A percentile compares a stretch with the other conserved stretches of the same genome.
These are phyloP conservation scores for Tylopilus subfusipes DNA, from an alignment of 768 basidiomycete species.

Conservation along the genomic window DNA sequence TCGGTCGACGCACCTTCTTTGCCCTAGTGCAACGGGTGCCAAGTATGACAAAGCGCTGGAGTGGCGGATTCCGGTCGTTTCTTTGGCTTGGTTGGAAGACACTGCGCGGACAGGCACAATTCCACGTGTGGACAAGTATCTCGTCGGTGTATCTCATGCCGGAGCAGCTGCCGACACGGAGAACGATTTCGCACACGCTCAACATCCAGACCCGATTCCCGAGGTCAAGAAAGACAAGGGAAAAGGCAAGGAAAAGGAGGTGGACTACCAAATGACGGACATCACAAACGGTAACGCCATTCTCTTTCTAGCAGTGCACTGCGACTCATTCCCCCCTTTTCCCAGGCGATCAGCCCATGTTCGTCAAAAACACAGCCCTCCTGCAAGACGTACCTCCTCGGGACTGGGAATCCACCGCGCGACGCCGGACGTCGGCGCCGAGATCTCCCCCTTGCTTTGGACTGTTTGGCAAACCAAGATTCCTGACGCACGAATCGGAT, in stretches of 20 bases:
- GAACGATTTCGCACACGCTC: slow-evolving; percentile 22
- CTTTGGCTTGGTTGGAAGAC: slow-evolving; percentile 63
- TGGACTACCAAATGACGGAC: slow-evolving; percentile 31
- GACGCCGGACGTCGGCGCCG: not conserved
- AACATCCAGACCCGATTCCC: not conserved
- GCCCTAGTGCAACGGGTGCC: slow-evolving; percentile 61
- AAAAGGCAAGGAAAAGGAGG: slow-evolving; percentile 34
- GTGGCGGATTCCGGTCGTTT: slow-evolving; percentile 76
- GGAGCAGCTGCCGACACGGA: slow-evolving; percentile 39
- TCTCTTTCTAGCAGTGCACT: not conserved
- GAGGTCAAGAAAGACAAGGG: slow-evolving; percentile 18
- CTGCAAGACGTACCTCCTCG: slow-evolving; percentile 16
- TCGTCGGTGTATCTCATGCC: slow-evolving; percentile 29
- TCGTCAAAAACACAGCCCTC: slow-evolving; percentile 20
- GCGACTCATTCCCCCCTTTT: not conserved
- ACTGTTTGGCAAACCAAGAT: slow-evolving; percentile 36
- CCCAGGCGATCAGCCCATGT: slow-evolving; percentile 17
- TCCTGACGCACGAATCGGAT: slow-evolving; percentile 26
- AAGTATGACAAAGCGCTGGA: slow-evolving; percentile 78
- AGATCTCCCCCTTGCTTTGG: not conserved
- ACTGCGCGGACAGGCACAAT: slow-evolving; percentile 54
- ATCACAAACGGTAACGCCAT: slow-evolving; percentile 36
- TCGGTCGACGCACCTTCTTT: slow-evolving; percentile 76
- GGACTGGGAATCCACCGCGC: not conserved
- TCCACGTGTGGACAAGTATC: slow-evolving; percentile 34